Conservation (phyloP, 2,329 filamentous ascomycete species). For the Chalaropsis thielavioides region DNA sequence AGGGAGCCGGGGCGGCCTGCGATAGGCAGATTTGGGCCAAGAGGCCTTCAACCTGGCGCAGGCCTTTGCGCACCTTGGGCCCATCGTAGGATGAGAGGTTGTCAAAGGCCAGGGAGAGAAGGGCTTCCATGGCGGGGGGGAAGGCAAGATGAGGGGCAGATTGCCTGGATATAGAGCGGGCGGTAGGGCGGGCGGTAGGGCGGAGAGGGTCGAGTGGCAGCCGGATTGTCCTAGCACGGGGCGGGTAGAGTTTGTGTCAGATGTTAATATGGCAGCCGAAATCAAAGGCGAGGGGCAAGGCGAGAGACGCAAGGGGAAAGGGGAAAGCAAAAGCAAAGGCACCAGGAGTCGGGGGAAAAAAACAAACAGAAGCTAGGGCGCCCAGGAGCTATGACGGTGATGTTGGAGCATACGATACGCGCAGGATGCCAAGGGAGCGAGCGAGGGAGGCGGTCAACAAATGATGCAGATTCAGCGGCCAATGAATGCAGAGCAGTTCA, state of each 20-base stretch:
- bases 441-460: background rate
- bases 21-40: slow-evolving; percentile 89
- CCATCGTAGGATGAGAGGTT: slow-evolving; percentile 88
- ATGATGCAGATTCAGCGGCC: background rate
- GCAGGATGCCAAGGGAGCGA: background rate
- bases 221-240: background rate
- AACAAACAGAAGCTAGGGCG: background rate
- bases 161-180: background rate
- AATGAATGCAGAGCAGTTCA: no score
- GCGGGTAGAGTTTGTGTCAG: background rate
- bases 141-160: slow-evolving; percentile 13
- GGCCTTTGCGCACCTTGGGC: slow-evolving; percentile 78
- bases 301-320: background rate
- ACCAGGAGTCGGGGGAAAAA: background rate
- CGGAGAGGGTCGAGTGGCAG: background rate
- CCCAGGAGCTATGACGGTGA: background rate
- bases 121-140: slow-evolving; percentile 58
- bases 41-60: slow-evolving; percentile 86
- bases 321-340: background rate
- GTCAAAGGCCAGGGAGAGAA: slow-evolving; percentile 87
- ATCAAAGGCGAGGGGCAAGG: background rate
- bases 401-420: no score
- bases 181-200: background rate
- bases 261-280: background rate
- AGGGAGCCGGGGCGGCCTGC: slow-evolving; percentile 21